Conservation (phyloP, 805 yeast species). For the Candida qinlingensis region DNA sequence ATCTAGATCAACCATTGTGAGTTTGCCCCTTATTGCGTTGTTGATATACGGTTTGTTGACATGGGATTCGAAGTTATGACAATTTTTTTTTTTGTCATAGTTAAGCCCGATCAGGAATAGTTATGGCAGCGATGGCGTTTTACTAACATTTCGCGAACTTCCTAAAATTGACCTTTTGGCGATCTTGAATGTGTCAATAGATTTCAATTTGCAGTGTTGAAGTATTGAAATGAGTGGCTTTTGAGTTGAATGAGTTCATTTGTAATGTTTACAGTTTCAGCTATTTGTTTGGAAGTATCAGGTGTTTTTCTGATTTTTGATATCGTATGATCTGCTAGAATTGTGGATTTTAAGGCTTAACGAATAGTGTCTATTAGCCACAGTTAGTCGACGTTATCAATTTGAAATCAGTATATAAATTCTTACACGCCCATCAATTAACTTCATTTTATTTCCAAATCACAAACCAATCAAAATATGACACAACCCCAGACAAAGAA, state of each 20-base stretch:
- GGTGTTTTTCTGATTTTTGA: not conserved
- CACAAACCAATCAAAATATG: not conserved
- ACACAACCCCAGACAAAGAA: not conserved
- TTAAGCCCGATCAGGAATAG: too few relatives aligned
- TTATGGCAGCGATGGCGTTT: too few relatives aligned
- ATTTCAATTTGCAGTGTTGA: too few relatives aligned
- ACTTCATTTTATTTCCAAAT: not conserved
- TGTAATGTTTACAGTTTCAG: too few relatives aligned
- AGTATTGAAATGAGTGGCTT: too few relatives aligned
- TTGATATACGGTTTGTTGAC: too few relatives aligned
- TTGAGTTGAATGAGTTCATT: too few relatives aligned
- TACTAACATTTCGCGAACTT: too few relatives aligned
- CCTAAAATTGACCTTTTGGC: not conserved
- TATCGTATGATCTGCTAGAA: not conserved
- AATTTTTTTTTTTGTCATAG: too few relatives aligned
- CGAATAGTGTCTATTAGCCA: not conserved
- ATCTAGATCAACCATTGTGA: conserved; percentile 41
- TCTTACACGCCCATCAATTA: too few relatives aligned
- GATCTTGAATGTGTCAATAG: not conserved
- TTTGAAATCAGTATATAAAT: not conserved
- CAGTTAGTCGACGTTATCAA: not conserved
- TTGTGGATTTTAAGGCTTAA: not conserved
- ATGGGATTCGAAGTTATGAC: too few relatives aligned
- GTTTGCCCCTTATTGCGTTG: not conserved
- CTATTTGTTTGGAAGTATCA: too few relatives aligned